phyloP scores from a whole-genome alignment of 345 rosid genomes.

The Populus davidiana region DNA sequence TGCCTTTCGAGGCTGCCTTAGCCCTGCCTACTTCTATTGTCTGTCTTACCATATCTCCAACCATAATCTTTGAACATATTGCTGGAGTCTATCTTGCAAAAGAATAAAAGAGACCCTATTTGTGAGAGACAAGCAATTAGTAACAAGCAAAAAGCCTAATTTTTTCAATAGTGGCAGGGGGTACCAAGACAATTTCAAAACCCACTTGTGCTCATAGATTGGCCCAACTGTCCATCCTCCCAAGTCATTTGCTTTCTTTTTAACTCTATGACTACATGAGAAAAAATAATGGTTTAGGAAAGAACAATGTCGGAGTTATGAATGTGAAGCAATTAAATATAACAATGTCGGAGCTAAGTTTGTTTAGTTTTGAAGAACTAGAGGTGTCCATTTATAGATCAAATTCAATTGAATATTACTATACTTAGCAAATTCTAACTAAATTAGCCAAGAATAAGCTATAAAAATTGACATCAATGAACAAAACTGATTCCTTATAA shows the following conservation, averaged over 20 bases:
- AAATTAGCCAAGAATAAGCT: neutral
- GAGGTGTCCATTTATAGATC: neutral
- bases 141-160: neutral
- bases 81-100: neutral
- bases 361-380: neutral
- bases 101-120: neutral
- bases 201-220: neutral
- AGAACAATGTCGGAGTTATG: neutral
- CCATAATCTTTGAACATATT: neutral
- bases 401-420: neutral
- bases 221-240: neutral
- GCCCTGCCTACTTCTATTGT: neutral
- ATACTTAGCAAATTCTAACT: neutral
- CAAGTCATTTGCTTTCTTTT: neutral
- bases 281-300: neutral
- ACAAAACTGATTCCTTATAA: neutral
- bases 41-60: neutral
- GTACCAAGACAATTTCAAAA: neutral
- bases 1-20: neutral
- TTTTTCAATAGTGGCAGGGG: neutral
- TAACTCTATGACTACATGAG: neutral
- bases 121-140: neutral
- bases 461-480: neutral
- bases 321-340: neutral
- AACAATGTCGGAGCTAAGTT: neutral